phyloP scores from a whole-genome alignment of 2,329 filamentous ascomycete species.

The Cladorrhinum sp. region DNA sequence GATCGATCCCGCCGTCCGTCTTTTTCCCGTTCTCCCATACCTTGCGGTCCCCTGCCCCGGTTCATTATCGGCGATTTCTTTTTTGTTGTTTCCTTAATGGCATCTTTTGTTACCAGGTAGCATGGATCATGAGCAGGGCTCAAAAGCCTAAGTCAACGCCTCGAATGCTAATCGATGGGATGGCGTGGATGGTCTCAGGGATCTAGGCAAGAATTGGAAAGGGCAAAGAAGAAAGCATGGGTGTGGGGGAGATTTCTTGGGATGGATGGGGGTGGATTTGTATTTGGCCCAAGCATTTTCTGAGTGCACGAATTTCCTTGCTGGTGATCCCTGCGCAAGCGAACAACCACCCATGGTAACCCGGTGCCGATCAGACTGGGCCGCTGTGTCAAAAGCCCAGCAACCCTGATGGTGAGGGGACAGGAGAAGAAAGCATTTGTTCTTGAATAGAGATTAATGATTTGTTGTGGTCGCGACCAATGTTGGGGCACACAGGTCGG shows the following conservation, averaged over 20 bases:
- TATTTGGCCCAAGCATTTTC: background rate
- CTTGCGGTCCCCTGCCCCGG: background rate
- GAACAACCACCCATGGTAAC: background rate
- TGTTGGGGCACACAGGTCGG: too few relatives aligned
- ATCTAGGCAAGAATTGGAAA: background rate
- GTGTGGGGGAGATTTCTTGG: background rate
- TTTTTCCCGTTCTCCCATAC: too few relatives aligned
- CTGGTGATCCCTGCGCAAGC: background rate
- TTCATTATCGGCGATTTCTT: too few relatives aligned
- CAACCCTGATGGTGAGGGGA: background rate
- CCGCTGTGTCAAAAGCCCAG: background rate
- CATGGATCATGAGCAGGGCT: background rate
- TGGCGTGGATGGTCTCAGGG: background rate
- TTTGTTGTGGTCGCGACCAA: background rate
- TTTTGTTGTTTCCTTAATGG: too few relatives aligned
- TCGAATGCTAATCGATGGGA: background rate
- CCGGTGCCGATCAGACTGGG: conserved; percentile 3
- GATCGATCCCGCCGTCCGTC: background rate
- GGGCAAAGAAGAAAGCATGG: background rate
- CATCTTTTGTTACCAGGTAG: too few relatives aligned
- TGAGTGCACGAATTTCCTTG: background rate
- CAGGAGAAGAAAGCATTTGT: background rate
- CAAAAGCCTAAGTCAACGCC: background rate
- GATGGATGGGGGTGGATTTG: background rate
- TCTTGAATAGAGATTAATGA: background rate